Evolutionary conservation across 345 rosid species (phyloP), one percentile per base, ranked within the genome.

Genomic region (Eucalyptus cloeziana): DNA sequence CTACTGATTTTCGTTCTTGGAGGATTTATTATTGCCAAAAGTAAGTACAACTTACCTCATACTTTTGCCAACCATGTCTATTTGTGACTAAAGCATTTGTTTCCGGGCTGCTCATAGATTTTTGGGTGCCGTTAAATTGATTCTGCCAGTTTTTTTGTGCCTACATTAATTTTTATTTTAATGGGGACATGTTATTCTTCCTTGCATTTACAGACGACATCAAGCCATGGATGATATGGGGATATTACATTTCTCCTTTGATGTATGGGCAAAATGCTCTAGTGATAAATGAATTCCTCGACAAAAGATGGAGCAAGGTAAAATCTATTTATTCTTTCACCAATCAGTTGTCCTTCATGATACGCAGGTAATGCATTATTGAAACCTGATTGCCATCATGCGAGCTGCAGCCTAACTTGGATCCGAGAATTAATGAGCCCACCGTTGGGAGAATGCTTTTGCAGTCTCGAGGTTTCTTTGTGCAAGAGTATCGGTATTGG

Each of bases 231-330:
- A 86, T 95, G 97, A 91, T 92, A 56, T 97, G 99, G 99, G 98
- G 96, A 51, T 97, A 95, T 87, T 97, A 93, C 86, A 17, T 64
- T 49, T 97, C 98, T 22, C 99, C 98, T 58, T 90, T 96, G 98
- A 97, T 96, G 98, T 97, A 97, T 87, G 98, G 97, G 86, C 98
- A 97, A 88, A 96, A 94, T 80, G 97, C 98, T 49, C 89, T 96
- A 67, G 95, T 94, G 88, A 93, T 97, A 90, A 96, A 95, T 86
- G 99, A 96, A 88, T 96, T 97, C 91, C 94, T 97, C 10, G 97
- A 94, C 86, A 81, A 95, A 37, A 94, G 99, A 92, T 97, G 98
- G 99, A 90, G 89, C 22, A 86, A 89, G 19, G 99, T 96, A 93
- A 92, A 96, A 87, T 88, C 86, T 89, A 62, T 87, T 71, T 19